Base-by-base conservation (phyloP, 2,329 filamentous ascomycete genomes). In the Bertia moriformis region DNA sequence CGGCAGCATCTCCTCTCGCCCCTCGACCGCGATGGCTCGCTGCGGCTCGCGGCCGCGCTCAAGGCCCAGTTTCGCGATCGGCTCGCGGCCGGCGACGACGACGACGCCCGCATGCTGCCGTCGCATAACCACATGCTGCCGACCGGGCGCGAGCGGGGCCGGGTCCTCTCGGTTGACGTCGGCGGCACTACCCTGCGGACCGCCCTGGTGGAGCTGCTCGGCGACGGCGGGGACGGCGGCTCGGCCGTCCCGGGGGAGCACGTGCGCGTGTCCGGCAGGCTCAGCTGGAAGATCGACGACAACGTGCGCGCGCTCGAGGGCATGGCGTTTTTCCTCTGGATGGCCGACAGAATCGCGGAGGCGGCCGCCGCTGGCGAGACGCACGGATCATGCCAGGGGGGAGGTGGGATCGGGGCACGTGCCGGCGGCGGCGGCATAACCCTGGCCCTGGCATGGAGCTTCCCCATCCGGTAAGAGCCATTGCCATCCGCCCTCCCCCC, bases 111-210 rank as follows among this genome's bases (percentile, higher is more conserved):
- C 55, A 79, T 80, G 75, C 59, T 79, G 40, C 75, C 75, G 2
- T 79, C 75, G 4, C 78, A 74, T 56, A 75, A 71, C 51, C 65
- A 77, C 49, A 68, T 67, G 14, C 58, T 79, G 4, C 75, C 75
- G 1, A 68, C 66, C 4, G 75, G 75, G 3, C 51, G 62, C 37
- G 75, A 80, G 52, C 61, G 56, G 38, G 75, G 75, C 5, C 72
- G 71, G 13, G 77, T 67, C 48, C 57, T 80, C 24, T 71, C 73
- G 4, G 58, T 80, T 42, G 75, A 80, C 48, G 71, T 79, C 15
- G 75, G 75, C 20, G 75, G 75, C n/a, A 78, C 75, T 14, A 79
- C 73, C 1, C 74, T 79, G 48, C 67, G 75, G 5, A 66, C 78
- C 29, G 74, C 73, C 18, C 54, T 78, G 43, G 67, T 79, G 19